Base-by-base conservation (phyloP, 2,329 filamentous ascomycete species). In the Pyrenophora teres region DNA sequence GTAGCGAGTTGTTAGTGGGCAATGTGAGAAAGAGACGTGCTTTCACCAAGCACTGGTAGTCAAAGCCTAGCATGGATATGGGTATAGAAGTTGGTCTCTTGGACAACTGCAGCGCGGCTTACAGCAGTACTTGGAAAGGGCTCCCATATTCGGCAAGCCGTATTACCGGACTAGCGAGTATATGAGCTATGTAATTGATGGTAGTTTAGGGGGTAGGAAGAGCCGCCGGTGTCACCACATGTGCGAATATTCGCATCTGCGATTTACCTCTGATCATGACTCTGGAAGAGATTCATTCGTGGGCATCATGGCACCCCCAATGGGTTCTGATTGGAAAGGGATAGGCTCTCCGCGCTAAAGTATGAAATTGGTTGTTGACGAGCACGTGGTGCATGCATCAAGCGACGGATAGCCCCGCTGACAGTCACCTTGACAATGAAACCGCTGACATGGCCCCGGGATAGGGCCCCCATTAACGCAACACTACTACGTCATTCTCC, bases 361-460 rank as follows among this genome's bases (percentile, higher is more conserved):
- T 35, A 50, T 40, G 15, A 18, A 31, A 49, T 23, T 25, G 23
- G 31, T 27, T 32, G 36, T 50, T 45, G 25, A 30, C 15, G 33
- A 40, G 50, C 46, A 53, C 50, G 36, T 33, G 46, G 31, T 50
- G 46, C 40, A 50, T 53, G 46, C 49, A 52, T 47, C 48, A 47
- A 32, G 38, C 36, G 40, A 32, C 50, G 50, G 50, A 53, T 53
- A 32, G 50, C 50, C 50, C 50, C 50, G 50, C 50, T 45, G 50
- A 38, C 46, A 36, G 46, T 45, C 40, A 45, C 27, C 35, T 52
- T 37, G 36, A 49, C 31, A 40, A 49, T 32, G 39, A 53, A 40
- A 53, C 50, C 50, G 50, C 40, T 50, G 50, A 50, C 50, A 53
- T 53, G 50, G 50, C 46, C 46, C 42, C 44, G 50, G 50, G 37